Conservation (phyloP, 306 rosid genomes). For the Hippophae tibetana region DNA sequence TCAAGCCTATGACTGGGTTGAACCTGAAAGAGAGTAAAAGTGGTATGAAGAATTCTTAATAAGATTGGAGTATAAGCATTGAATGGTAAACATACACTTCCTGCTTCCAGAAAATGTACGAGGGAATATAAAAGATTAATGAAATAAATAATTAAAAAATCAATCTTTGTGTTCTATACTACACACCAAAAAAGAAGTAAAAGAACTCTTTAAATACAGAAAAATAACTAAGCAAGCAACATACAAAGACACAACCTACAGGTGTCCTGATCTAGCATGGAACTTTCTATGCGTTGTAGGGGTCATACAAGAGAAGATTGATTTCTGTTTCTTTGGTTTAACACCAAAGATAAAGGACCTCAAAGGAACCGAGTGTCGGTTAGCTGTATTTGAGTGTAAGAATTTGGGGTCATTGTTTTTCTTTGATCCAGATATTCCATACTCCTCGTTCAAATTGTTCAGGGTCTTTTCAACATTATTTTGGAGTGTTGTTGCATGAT, state of each 20-base stretch:
- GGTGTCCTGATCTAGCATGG: slow-evolving; percentile 27
- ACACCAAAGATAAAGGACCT: slow-evolving; percentile 78
- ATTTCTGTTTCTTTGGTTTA: slow-evolving; percentile 63
- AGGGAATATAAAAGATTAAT: no score
- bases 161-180: no score
- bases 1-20: no score
- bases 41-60: no score
- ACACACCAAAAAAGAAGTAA: no score
- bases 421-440: slow-evolving; percentile 44
- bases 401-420: slow-evolving; percentile 33
- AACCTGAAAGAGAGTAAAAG: no score
- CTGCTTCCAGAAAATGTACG: no score
- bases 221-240: slow-evolving; percentile 9
- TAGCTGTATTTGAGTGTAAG: slow-evolving; percentile 24
- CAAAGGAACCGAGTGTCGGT: slow-evolving; percentile 53
- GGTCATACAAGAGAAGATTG: slow-evolving; percentile 61
- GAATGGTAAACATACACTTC: no score
- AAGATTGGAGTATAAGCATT: no score
- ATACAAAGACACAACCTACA: slow-evolving; percentile 19
- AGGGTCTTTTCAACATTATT: slow-evolving; percentile 52
- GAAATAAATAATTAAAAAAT: no score
- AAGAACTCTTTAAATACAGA: slow-evolving; percentile 3
- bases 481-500: slow-evolving; percentile 48
- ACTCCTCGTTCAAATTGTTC: slow-evolving; percentile 54
- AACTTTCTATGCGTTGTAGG: slow-evolving; percentile 63